Conservation (phyloP, 192 early-diverging fungal species). For the Chytriomyces hyalinus region DNA sequence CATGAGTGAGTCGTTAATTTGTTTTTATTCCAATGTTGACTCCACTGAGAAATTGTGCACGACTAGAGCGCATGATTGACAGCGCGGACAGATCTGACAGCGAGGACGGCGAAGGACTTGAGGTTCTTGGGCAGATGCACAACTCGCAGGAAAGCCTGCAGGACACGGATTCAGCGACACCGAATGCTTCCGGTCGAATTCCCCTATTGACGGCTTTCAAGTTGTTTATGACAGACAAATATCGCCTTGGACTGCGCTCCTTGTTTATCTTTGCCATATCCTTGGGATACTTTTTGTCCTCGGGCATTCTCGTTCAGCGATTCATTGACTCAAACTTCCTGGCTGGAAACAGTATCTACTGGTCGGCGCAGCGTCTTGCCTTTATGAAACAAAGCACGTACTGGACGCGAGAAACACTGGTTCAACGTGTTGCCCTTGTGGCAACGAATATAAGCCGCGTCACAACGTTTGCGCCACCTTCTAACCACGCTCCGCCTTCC, state of each 20-base stretch:
- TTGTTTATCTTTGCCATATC: slow-evolving; percentile 31
- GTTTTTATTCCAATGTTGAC: neutral
- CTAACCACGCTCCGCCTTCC: neutral
- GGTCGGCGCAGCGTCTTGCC: slow-evolving; percentile 35
- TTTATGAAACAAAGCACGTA: slow-evolving; percentile 25
- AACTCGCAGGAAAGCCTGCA: neutral
- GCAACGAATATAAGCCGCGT: neutral
- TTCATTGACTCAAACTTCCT: neutral
- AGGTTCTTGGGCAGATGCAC: neutral
- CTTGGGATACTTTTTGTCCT: slow-evolving; percentile 41
- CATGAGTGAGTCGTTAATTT: slow-evolving; percentile 27
- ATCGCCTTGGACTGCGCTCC: slow-evolving; percentile 36
- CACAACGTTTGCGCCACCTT: neutral
- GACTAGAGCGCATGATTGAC: slow-evolving; percentile 5
- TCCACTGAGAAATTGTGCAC: no score
- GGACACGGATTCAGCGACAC: neutral
- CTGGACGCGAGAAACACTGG: slow-evolving; percentile 25
- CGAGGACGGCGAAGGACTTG: slow-evolving; percentile 23
- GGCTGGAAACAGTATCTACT: slow-evolving; percentile 32
- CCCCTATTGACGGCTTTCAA: neutral
- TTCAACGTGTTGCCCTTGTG: neutral
- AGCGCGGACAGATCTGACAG: slow-evolving; percentile 28
- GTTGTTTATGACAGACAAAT: slow-evolving; percentile 31
- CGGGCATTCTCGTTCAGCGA: slow-evolving; percentile 9
- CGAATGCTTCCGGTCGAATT: neutral